Conservation (phyloP, 2,329 filamentous ascomycete species). For the Epichloe typhina region DNA sequence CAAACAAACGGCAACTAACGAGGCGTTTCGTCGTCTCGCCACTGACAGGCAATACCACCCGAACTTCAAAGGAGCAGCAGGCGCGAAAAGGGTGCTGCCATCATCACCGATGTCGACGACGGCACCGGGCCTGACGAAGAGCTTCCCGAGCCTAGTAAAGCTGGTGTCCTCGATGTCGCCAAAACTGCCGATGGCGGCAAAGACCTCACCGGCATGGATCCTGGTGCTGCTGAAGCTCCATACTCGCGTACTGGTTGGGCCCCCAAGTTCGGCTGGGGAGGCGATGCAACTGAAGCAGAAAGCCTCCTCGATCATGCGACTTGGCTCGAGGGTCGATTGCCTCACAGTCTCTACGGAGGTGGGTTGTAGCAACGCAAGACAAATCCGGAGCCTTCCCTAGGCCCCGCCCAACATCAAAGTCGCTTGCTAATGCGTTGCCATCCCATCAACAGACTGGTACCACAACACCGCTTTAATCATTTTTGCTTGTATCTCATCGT, state of each 20-base stretch:
- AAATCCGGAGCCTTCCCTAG: background rate
- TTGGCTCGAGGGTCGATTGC: slow-evolving; percentile 67
- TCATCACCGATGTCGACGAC: slow-evolving; percentile 71
- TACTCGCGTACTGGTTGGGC: slow-evolving; percentile 65
- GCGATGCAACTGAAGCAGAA: slow-evolving; percentile 41
- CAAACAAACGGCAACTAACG: background rate
- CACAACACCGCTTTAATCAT: slow-evolving; percentile 91
- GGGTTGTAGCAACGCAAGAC: slow-evolving; percentile 15
- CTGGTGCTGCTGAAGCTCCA: slow-evolving; percentile 36
- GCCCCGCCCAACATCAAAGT: background rate
- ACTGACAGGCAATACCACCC: slow-evolving; percentile 22
- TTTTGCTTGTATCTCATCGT: slow-evolving; percentile 82
- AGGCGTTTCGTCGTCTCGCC: background rate
- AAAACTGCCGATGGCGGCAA: slow-evolving; percentile 36
- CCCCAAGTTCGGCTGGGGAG: slow-evolving; percentile 64
- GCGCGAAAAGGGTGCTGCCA: slow-evolving; percentile 46
- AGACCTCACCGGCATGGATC: slow-evolving; percentile 35
- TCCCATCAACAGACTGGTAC: slow-evolving; percentile 72
- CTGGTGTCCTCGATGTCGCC: slow-evolving; percentile 46
- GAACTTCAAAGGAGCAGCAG: slow-evolving; percentile 23
- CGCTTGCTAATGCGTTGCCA: background rate
- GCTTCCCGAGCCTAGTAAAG: slow-evolving; percentile 61
- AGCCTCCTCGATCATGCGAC: slow-evolving; percentile 79
- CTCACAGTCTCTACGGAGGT: slow-evolving; percentile 87
- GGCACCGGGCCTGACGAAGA: slow-evolving; percentile 58